Base-by-base conservation (phyloP, 2,329 filamentous ascomycete species). In the Monilinia laxa region DNA sequence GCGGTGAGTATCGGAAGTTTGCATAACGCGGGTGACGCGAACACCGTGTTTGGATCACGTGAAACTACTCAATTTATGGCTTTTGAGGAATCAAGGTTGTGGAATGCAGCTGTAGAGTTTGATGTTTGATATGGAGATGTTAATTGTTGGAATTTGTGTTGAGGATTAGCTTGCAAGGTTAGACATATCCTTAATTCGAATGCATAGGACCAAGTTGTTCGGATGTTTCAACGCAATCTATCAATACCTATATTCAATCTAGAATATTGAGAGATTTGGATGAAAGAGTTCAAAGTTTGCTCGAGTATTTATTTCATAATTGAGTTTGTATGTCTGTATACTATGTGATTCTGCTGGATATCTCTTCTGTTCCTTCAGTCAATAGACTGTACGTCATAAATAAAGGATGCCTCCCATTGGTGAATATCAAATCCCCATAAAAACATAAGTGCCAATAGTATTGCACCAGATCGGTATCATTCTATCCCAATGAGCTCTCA, bases 341-440 rank as follows among this genome's bases (percentile, higher is more conserved):
- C 18, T 35, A 25, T 18, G 11, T 51, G n/a, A n/a, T 65, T n/a
- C 18, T 20, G 28, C 18, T 59, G 31, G 23, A 9, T 59, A 38
- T 49, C 45, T 38, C 52, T 52, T 59, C 45, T 28, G 18, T 45
- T 56, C 25, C 64, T 28, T 40, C 64, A 65, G 35, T 65, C 55
- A 42, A n/a, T 35, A 35, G 47, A 54, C 47, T 47, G 25, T 28
- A 28, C 59, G 20, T 49, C 54, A 40, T 59, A 31, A 59, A n/a
- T 49, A 49, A 49, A 47, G 23, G n/a, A n/a, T n/a, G n/a, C 31
- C 54, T 59, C 18, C 45, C 68, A 58, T 72, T 49, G 71, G 65
- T 11, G 73, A 72, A 49, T 68, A 70, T 53, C 67, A 62, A 40
- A 40, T 51, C n/a, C 58, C 58, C 31, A 25, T 35, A 18, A 38